Evolutionary conservation across 2,329 filamentous ascomycete species (phyloP).

Genomic region (Leptosphaerulina australis): DNA sequence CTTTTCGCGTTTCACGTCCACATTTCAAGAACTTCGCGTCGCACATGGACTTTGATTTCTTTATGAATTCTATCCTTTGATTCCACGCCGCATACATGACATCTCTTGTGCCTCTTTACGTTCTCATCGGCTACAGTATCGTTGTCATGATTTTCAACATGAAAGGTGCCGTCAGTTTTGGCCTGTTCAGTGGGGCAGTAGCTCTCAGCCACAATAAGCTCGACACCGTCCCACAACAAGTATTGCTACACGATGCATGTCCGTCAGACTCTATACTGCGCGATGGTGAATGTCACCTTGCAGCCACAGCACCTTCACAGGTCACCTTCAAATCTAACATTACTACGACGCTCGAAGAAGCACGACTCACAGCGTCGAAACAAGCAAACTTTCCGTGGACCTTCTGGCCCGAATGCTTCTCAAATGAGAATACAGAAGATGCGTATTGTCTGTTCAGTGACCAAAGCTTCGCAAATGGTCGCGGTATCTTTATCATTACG

Average conservation of each 20-base stretch:
- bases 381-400: conserved; percentile 40
- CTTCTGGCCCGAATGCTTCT: conserved; percentile 42
- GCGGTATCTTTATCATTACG: conserved; percentile 42
- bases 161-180: conserved; percentile 28
- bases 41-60: neutral
- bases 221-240: conserved; percentile 28
- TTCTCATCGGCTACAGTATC: conserved; percentile 14
- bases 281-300: conserved; percentile 34
- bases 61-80: neutral
- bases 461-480: conserved; percentile 38
- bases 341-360: conserved; percentile 31
- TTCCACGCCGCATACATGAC: conserved; percentile 11
- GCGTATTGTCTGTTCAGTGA: conserved; percentile 42
- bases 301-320: conserved; percentile 9
- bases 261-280: conserved; percentile 32
- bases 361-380: conserved; percentile 27
- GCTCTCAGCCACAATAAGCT: conserved; percentile 31
- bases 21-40: neutral
- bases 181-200: conserved; percentile 30
- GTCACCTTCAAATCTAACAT: conserved; percentile 29
- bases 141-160: conserved; percentile 25
- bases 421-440: conserved; percentile 31
- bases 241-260: conserved; percentile 32
- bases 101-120: conserved; percentile 12
- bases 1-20: conserved; percentile 30